Percentiles rank a stretch among this genome's conserved stretches.
Conservation (phyloP, 202 grass and related monocot species). For the Dendrocalamus latiflorus region DNA sequence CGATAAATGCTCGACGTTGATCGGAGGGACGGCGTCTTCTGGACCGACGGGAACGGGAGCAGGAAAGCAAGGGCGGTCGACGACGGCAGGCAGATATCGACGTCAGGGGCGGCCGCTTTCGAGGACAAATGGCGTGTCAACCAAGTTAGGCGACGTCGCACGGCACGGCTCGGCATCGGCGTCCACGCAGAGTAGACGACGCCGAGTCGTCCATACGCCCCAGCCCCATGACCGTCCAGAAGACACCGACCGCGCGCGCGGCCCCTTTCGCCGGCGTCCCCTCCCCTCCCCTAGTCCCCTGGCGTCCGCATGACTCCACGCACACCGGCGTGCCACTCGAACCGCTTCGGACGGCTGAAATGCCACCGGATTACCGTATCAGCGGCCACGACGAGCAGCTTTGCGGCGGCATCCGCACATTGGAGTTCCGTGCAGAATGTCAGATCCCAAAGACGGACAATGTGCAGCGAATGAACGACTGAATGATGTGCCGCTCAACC, state of each 20-base stretch:
- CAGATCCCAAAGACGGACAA: background rate
- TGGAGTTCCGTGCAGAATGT: background rate
- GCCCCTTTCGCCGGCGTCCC: background rate
- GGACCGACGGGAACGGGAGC: background rate
- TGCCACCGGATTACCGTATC: background rate
- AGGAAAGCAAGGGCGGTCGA: conserved; percentile 3
- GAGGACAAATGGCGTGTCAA: conserved; percentile 37
- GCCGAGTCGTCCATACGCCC: background rate
- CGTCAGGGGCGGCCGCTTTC: conserved; percentile 40
- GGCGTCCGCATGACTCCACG: background rate
- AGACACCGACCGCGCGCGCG: background rate
- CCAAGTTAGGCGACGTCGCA: conserved; percentile 39
- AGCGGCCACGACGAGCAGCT: background rate
- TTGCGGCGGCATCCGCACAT: background rate
- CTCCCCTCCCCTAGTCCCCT: no score
- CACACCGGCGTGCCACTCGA: background rate
- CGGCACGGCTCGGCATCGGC: background rate
- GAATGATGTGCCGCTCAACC: background rate
- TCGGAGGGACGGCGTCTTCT: conserved; percentile 11
- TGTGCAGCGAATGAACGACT: background rate
- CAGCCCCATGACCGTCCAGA: conserved; percentile 20
- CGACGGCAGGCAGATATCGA: background rate
- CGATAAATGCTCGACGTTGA: conserved; percentile 31
- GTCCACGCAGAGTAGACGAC: conserved; percentile 7
- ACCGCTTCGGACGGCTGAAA: background rate